Evolutionary conservation across 345 rosid species (phyloP).

Genomic region (Mangifera indica): DNA sequence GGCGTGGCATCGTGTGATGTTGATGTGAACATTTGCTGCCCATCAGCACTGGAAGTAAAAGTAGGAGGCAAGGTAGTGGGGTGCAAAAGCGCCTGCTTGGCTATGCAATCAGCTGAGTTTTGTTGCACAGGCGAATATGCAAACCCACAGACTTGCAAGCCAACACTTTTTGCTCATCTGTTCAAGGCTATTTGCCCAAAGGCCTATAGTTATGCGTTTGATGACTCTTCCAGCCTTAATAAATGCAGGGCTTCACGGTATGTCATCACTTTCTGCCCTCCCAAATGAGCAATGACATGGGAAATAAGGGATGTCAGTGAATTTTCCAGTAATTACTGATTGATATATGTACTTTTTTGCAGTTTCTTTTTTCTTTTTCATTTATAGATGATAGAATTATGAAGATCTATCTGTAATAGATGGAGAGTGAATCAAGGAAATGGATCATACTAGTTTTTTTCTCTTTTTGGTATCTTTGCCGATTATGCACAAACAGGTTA

Average conservation of each 20-base stretch:
- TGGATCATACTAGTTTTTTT: not conserved
- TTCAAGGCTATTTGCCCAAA: slow-evolving; percentile 93
- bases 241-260: slow-evolving; percentile 87
- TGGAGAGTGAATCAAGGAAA: not conserved
- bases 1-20: slow-evolving; percentile 84
- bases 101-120: slow-evolving; percentile 83
- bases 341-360: slow-evolving; percentile 3
- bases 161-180: slow-evolving; percentile 71
- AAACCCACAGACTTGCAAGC: slow-evolving; percentile 74
- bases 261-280: slow-evolving; percentile 92
- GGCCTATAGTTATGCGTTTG: slow-evolving; percentile 93
- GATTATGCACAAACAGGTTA: not conserved
- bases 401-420: not conserved
- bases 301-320: not conserved
- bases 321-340: not conserved
- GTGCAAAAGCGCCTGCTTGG: slow-evolving; percentile 93
- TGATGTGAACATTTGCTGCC: slow-evolving; percentile 79
- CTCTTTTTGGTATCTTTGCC: not conserved
- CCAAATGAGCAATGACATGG: slow-evolving; percentile 37
- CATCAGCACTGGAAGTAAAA: slow-evolving; percentile 79
- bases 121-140: slow-evolving; percentile 83
- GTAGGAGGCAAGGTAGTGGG: slow-evolving; percentile 63
- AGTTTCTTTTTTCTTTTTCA: not conserved
- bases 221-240: slow-evolving; percentile 82
- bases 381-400: slow-evolving; percentile 7